These are phyloP conservation scores for Phytopythium vexans DNA, from an alignment of 352 stramenopile species.

Conservation along the genomic window DNA sequence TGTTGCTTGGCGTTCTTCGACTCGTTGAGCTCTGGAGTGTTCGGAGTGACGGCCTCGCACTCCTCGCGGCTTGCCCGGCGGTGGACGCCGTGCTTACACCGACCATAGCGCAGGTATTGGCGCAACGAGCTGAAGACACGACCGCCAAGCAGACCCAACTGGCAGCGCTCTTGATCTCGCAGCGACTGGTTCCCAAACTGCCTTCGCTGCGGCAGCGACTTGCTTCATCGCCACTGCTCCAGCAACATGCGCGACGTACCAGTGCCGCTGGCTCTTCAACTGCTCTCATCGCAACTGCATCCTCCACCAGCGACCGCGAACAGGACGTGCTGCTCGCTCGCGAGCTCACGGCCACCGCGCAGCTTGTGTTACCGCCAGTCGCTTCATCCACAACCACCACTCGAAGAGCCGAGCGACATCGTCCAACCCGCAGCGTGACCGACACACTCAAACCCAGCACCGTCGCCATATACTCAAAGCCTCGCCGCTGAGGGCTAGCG, in stretches of 20 bases:
- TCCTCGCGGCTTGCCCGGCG: not conserved
- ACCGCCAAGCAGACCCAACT: conserved; percentile 6
- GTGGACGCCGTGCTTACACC: conserved; percentile 8
- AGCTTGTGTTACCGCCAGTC: not conserved
- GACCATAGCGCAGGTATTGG: not conserved
- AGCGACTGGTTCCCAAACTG: not conserved
- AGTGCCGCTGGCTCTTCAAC: not conserved
- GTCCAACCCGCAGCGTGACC: not conserved
- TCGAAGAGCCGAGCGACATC: not conserved
- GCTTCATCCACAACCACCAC: not conserved
- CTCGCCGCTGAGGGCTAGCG: not conserved
- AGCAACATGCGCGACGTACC: too few relatives aligned
- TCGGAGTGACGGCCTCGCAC: not conserved
- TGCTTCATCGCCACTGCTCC: too few relatives aligned
- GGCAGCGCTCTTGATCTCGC: conserved; percentile 4
- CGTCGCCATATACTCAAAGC: not conserved
- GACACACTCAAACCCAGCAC: conserved; percentile 4
- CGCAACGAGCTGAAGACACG: conserved; percentile 1
- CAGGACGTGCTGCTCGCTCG: conserved; percentile 14
- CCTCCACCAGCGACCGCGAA: conserved; percentile 9
- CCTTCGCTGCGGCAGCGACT: too few relatives aligned
- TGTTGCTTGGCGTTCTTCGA: conserved; percentile 21
- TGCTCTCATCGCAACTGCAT: not conserved
- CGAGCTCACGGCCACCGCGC: conserved; percentile 4
- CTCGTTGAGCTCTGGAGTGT: conserved; percentile 21